Percentiles rank a stretch among this genome's conserved stretches.
These are phyloP conservation scores for Sclerotinia subarctica DNA, from an alignment of 2,329 filamentous ascomycete species.

Conservation along the genomic window DNA sequence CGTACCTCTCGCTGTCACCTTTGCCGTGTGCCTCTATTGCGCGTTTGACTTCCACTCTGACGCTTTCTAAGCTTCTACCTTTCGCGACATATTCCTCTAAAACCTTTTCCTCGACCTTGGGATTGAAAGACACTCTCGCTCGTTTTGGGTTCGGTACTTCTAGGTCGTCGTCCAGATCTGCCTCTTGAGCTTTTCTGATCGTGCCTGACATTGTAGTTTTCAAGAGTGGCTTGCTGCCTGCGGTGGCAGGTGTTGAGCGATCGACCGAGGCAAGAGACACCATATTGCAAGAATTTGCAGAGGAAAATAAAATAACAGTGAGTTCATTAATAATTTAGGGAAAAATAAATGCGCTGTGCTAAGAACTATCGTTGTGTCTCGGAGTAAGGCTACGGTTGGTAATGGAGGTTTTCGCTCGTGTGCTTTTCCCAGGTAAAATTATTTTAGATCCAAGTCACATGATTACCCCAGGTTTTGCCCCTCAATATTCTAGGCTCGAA, in stretches of 20 bases:
- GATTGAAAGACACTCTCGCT: constrained; percentile 37
- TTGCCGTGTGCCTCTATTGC: constrained; percentile 53
- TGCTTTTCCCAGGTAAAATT: constrained; percentile 15
- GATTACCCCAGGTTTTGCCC: constrained; percentile 4
- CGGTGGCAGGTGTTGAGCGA: constrained; percentile 1
- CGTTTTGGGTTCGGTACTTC: constrained; percentile 34
- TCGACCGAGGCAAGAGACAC: constrained; percentile 12
- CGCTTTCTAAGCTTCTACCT: constrained; percentile 31
- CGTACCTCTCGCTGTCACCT: constrained; percentile 59
- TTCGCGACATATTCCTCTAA: constrained; percentile 33
- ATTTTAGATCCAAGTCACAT: constrained; percentile 16
- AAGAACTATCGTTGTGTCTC: background rate
- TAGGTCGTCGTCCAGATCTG: constrained; percentile 32
- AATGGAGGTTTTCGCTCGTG: constrained; percentile 14
- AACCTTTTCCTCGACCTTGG: constrained; percentile 38
- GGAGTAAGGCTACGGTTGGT: background rate
- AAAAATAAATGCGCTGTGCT: background rate
- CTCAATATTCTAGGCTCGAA: background rate
- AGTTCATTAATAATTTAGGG: constrained; percentile 11
- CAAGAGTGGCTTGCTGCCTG: constrained; percentile 34
- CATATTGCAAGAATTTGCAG: constrained; percentile 18
- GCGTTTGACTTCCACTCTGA: constrained; percentile 37
- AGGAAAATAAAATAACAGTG: background rate
- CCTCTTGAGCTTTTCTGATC: constrained; percentile 34
- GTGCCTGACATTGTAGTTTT: constrained; percentile 34